A percentile compares a stretch with the other conserved stretches of the same genome.
phyloP scores from a whole-genome alignment of 176 grass and related monocot genomes.

The Oryza coarctata region DNA sequence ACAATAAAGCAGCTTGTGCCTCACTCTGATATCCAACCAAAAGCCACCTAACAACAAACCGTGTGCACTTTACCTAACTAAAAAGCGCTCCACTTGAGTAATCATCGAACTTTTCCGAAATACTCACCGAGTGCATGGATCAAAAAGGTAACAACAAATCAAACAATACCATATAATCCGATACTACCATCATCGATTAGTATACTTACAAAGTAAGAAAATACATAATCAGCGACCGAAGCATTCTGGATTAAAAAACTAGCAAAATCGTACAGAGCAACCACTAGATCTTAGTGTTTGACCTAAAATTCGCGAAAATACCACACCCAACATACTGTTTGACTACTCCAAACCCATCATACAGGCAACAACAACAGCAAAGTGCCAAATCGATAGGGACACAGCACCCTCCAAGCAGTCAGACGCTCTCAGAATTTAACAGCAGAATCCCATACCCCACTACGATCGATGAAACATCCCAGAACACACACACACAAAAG shows the following conservation, averaged over 20 bases:
- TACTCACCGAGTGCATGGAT: conserved; percentile 28
- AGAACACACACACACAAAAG: neutral
- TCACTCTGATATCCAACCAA: conserved; percentile 42
- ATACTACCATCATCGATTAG: neutral
- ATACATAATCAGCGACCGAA: neutral
- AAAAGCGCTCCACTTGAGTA: conserved; percentile 22
- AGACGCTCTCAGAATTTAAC: conserved; percentile 17
- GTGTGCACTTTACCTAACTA: conserved; percentile 27
- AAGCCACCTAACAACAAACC: conserved; percentile 34
- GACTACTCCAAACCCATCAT: conserved; percentile 1
- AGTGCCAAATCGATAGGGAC: neutral
- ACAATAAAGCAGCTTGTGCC: conserved; percentile 31
- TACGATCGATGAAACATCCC: neutral
- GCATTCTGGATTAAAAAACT: neutral
- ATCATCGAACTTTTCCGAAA: conserved; percentile 26
- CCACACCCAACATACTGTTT: neutral
- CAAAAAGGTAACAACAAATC: conserved; percentile 34
- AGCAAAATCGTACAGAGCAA: neutral
- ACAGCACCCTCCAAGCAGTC: neutral
- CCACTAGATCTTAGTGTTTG: conserved; percentile 19
- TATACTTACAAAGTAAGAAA: neutral
- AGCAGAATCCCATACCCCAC: neutral
- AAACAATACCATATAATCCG: conserved; percentile 1
- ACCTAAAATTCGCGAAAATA: neutral
- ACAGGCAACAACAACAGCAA: neutral